Percentiles rank a stretch among this genome's conserved stretches.
Conservation (phyloP, 2,329 filamentous ascomycete genomes). For the Fusarium annulatum region DNA sequence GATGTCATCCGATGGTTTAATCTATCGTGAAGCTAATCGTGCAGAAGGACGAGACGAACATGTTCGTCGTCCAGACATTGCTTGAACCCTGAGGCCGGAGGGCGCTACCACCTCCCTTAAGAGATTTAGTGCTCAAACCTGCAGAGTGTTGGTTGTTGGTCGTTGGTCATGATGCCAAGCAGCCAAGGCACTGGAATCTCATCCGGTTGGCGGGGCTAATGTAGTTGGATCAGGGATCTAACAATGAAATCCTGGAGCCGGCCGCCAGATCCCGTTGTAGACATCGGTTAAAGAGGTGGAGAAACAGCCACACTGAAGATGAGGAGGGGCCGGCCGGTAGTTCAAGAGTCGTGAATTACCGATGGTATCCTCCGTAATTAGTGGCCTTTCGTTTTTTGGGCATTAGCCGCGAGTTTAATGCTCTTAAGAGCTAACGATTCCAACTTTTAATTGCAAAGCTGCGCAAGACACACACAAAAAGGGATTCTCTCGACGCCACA, state of each 20-base stretch:
- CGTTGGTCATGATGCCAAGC: not conserved
- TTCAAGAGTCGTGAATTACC: not conserved
- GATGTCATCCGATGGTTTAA: not conserved
- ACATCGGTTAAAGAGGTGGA: not conserved
- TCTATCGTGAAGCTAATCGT: not conserved
- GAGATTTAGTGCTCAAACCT: not conserved
- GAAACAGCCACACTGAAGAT: not conserved
- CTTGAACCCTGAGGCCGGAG: not conserved
- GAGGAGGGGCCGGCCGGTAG: not conserved
- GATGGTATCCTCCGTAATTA: not conserved
- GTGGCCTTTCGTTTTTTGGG: not conserved
- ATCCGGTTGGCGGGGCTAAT: not conserved
- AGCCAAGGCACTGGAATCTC: not conserved
- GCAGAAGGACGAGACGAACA: not conserved
- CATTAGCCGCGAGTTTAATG: not conserved
- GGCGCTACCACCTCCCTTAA: not conserved
- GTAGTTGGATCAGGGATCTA: not conserved
- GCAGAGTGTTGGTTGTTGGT: not conserved
- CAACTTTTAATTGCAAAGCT: not conserved
- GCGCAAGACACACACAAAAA: not conserved
- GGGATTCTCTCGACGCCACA: not conserved
- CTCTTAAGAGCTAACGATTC: not conserved
- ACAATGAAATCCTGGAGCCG: not conserved
- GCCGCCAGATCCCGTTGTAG: not conserved
- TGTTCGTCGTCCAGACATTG: not conserved